phyloP scores from a whole-genome alignment of 2,329 filamentous ascomycete genomes.

The Aspergillus texensis region DNA sequence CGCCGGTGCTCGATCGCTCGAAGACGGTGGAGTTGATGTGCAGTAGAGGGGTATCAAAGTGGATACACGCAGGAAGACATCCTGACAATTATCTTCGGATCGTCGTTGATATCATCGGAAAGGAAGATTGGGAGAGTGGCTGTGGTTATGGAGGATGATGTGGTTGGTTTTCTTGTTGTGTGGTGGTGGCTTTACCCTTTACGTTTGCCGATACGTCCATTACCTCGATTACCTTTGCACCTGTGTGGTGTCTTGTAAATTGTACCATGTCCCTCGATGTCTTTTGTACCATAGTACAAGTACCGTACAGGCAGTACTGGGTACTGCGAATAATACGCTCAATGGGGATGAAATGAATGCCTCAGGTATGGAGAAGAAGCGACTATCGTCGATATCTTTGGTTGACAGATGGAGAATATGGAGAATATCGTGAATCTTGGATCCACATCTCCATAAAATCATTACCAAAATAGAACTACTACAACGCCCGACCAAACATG shows the following conservation, averaged over 20 bases:
- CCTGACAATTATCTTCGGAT: not conserved
- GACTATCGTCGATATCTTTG: not conserved
- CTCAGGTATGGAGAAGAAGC: not conserved
- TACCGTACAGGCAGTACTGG: not conserved
- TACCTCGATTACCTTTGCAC: not conserved
- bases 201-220: not conserved
- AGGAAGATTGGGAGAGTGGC: constrained; percentile 3
- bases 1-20: not conserved
- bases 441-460: not conserved
- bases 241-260: not conserved
- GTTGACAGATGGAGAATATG: not conserved
- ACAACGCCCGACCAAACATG: not conserved
- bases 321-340: not conserved
- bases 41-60: constrained; percentile 6
- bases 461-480: not conserved
- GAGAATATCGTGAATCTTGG: not conserved
- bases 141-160: not conserved
- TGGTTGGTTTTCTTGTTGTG: not conserved
- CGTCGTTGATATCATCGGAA: constrained; percentile 9
- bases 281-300: not conserved
- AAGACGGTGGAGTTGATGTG: constrained; percentile 13
- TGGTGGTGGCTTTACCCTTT: not conserved
- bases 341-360: not conserved
- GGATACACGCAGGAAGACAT: not conserved
- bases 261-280: not conserved